Evolutionary conservation across 129 eudicot genomes (phyloP), one percentile per base, ranked within the genome.

Genomic region (Sambucus nigra): DNA sequence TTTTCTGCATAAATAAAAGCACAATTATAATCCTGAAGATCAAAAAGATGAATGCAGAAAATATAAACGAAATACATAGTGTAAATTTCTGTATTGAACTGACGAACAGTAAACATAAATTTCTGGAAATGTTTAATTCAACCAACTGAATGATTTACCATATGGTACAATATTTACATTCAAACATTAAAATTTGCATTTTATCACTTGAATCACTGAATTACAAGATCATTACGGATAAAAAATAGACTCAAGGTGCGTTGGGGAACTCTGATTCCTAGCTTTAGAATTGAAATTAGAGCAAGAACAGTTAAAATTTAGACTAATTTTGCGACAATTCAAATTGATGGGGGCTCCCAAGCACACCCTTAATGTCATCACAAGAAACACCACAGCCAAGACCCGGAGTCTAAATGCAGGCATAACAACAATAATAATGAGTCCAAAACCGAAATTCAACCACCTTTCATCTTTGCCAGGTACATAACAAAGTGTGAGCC

Each of bases 401-500:
- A 51, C 5, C 15, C 21, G 2, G 14, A 5, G 2, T 14, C 19
- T n/a, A 10, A n/a, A 24, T n/a, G n/a, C n/a, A n/a, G n/a, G n/a
- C n/a, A n/a, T n/a, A n/a, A 25, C 12, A 19, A 33, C n/a, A n/a
- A n/a, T 13, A 13, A 13, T 10, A 24, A 39, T 16, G 3, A 0
- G 25, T n/a, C 22, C 25, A 25, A 24, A 54, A 55, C 19, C 33
- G 10, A 45, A 24, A 16, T n/a, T 23, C 12, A 59, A 25, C n/a
- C 53, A 18, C 98, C 95, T 85, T 81, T 86, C 98, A 91, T 84
- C 73, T 91, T 91, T 25, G 94, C 95, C 51, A 91, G 75, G 77
- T 81, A 91, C 98, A 91, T 91, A 22, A 74, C 95, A 72, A 91
- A 91, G 53, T 85, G 98, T 20, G 98, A 72, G 48, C 95, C 98